Conservation (phyloP, 352 stramenopile genomes). For the Saprolegnia parasitica region DNA sequence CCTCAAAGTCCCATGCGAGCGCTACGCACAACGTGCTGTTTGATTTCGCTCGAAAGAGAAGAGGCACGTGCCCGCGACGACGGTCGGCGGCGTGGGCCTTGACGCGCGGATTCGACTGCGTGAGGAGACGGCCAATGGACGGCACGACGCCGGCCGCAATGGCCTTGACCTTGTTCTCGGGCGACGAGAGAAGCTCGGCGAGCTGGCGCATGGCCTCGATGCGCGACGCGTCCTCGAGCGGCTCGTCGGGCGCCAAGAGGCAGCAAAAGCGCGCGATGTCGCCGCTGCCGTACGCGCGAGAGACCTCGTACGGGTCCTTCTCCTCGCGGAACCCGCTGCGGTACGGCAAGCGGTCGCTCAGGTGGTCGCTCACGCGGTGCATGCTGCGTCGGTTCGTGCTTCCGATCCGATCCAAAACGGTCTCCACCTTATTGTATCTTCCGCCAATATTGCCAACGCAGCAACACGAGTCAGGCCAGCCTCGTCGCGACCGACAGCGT, state of each 20-base stretch:
- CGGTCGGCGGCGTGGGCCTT: background rate
- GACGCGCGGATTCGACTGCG: background rate
- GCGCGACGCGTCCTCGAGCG: background rate
- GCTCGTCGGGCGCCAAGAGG: constrained; percentile 14
- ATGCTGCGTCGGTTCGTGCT: background rate
- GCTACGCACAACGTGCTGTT: constrained; percentile 15
- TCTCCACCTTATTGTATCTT: constrained; percentile 1
- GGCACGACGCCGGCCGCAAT: constrained; percentile 13
- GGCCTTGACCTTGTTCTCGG: constrained; percentile 27
- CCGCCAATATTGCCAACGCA: background rate
- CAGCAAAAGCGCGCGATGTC: constrained; percentile 19
- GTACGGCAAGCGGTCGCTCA: constrained; percentile 25
- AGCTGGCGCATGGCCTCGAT: constrained; percentile 7
- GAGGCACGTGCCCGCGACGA: constrained; percentile 1
- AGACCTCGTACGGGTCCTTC: constrained; percentile 8
- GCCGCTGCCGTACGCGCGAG: constrained; percentile 13
- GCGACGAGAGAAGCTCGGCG: constrained; percentile 14
- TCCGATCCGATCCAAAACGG: background rate
- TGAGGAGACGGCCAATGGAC: constrained; percentile 19
- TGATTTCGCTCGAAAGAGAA: background rate
- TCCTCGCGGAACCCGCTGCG: constrained; percentile 25
- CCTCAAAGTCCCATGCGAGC: constrained; percentile 21
- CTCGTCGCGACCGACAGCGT: too few species aligned
- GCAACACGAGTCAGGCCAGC: background rate
- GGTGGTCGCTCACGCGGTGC: constrained; percentile 27